phyloP scores from a whole-genome alignment of 306 rosid genomes.

The Psophocarpus tetragonolobus region DNA sequence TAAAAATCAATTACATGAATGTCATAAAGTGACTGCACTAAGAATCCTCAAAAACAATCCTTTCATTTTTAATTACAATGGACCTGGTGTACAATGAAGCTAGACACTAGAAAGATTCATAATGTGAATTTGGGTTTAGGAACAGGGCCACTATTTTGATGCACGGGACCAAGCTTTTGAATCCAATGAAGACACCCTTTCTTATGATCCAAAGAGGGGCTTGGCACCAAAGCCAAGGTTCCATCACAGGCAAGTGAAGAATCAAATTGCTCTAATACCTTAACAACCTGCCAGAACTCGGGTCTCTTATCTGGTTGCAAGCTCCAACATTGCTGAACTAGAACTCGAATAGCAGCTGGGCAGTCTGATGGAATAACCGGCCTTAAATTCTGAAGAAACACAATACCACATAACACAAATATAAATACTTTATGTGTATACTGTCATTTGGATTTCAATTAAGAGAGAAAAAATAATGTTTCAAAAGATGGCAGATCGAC shows the following conservation, averaged over 20 bases:
- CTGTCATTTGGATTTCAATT: neutral
- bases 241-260: slow-evolving; percentile 72
- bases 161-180: slow-evolving; percentile 81
- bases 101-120: slow-evolving; percentile 52
- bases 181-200: slow-evolving; percentile 90
- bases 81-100: slow-evolving; percentile 56
- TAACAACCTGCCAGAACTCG: slow-evolving; percentile 89
- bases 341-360: slow-evolving; percentile 68
- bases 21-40: slow-evolving; percentile 39
- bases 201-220: slow-evolving; percentile 64
- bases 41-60: slow-evolving; percentile 50
- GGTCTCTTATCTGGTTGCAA: slow-evolving; percentile 81
- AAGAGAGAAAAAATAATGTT: no score
- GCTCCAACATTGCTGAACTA: slow-evolving; percentile 92
- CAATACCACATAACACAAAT: slow-evolving; percentile 12
- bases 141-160: slow-evolving; percentile 48
- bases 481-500: no score
- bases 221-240: slow-evolving; percentile 55
- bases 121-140: slow-evolving; percentile 83
- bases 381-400: slow-evolving; percentile 64
- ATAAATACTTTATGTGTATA: slow-evolving; percentile 8
- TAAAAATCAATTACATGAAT: slow-evolving; percentile 44
- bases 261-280: slow-evolving; percentile 79
- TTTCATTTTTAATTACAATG: slow-evolving; percentile 63
- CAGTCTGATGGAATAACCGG: slow-evolving; percentile 69